Base-by-base conservation (phyloP, 768 basidiomycete genomes). In the Collybiopsis confluens region DNA sequence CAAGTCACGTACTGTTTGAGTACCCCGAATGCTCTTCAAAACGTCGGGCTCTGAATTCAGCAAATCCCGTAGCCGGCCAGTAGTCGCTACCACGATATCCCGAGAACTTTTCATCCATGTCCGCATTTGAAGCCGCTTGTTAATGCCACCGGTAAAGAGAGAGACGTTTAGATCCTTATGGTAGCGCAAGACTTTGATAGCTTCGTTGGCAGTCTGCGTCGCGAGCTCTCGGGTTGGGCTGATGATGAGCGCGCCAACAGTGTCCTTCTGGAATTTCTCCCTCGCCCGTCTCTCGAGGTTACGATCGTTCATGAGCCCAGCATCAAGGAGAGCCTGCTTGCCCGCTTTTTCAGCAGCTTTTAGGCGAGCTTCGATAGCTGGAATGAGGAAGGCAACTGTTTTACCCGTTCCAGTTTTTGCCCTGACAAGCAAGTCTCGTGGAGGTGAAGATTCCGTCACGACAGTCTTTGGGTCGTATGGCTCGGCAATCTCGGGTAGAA, bases 391-490 rank as follows among this genome's bases (percentile, higher is more conserved):
- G 0, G 83, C 91, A 30, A 93, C 70, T 0, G 92, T 95, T 70
- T 95, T 96, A 28, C 91, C 92, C 0, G 92, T 92, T 26, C 92
- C 91, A 0, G 92, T 92, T 65, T 85, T 88, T 4, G 92, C 89
- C 64, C 90, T 86, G 53, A 95, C 91, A 42, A 96, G 75, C 21
- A 95, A 67, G 65, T 98, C 93, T 4, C 86, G 80, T n/a, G n/a
- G n/a, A n/a, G 9, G 55, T 7, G 23, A 38, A 7, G 23, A n/a
- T n/a, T n/a, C n/a, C n/a, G n/a, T n/a, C n/a, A n/a, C n/a, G n/a
- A 15, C 20, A 62, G 58, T 2, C 58, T 56, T 44, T 1, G 73
- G 58, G 49, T 74, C 62, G 62, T 81, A 77, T 9, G 87, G 81
- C 16, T 72, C 65, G 13, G 81, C 77, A 23, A 97, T 72, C 4